Percentiles rank a stretch among this genome's conserved stretches.
Evolutionary conservation across 805 yeast genomes (phyloP).

Genomic region (Candida tibetensis): DNA sequence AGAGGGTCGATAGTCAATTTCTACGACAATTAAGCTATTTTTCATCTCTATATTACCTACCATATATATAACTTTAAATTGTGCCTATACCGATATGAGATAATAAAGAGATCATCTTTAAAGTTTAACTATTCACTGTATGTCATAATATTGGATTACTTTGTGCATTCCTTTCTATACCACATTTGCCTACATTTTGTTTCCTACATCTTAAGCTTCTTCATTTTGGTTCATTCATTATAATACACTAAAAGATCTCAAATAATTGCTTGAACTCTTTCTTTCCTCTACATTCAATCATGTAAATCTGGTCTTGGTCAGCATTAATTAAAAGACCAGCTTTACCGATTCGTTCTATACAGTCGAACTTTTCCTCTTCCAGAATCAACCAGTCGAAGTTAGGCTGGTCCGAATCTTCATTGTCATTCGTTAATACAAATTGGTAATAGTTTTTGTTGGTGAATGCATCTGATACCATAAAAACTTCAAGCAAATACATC

Average conservation of each 20-base stretch:
- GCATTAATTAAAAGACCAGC: constrained; percentile 41
- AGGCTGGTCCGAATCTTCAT: constrained; percentile 11
- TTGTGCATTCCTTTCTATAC: too few relatives aligned
- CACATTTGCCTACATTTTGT: too few relatives aligned
- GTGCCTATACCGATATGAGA: too few relatives aligned
- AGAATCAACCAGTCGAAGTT: constrained; percentile 31
- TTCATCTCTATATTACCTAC: too few relatives aligned
- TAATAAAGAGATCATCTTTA: too few relatives aligned
- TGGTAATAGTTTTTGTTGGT: constrained; percentile 26
- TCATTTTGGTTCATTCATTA: too few relatives aligned
- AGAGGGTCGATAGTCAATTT: too few relatives aligned
- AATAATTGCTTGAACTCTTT: constrained; percentile 33
- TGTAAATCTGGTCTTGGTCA: constrained; percentile 28
- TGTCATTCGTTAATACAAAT: constrained; percentile 23
- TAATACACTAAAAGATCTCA: constrained; percentile 16
- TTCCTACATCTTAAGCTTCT: too few relatives aligned
- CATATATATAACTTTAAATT: too few relatives aligned
- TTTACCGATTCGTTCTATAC: constrained; percentile 39
- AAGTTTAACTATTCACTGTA: too few relatives aligned
- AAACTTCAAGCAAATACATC: constrained; percentile 35
- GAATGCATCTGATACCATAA: constrained; percentile 26
- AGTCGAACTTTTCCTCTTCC: constrained; percentile 26
- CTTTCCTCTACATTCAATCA: constrained; percentile 46
- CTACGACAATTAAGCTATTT: too few relatives aligned
- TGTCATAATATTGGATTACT: too few relatives aligned